Percentiles rank a stretch among this genome's conserved stretches.
Conservation (phyloP, 1,139 yeast species). For the Yamadazyma jaroonii region DNA sequence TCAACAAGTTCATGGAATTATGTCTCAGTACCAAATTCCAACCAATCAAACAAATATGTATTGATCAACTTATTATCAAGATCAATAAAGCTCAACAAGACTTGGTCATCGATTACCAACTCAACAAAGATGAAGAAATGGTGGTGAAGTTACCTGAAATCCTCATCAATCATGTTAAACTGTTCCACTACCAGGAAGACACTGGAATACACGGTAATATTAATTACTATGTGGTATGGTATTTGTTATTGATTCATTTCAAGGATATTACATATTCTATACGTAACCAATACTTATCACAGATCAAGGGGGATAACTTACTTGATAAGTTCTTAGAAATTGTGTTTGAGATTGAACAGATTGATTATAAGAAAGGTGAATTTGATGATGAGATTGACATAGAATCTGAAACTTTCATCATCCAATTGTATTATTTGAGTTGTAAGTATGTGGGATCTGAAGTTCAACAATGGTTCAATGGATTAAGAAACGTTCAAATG, state of each 20-base stretch:
- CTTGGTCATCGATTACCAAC: conserved; percentile 59
- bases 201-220: conserved; percentile 18
- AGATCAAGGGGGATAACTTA: conserved; percentile 47
- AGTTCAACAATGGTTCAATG: conserved; percentile 70
- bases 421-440: conserved; percentile 57
- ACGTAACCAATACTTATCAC: conserved; percentile 57
- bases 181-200: conserved; percentile 23
- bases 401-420: conserved; percentile 2
- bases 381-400: background rate
- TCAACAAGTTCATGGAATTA: conserved; percentile 19
- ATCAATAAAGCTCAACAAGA: conserved; percentile 49
- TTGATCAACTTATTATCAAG: conserved; percentile 30
- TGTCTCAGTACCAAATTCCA: conserved; percentile 22
- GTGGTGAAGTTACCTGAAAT: conserved; percentile 33
- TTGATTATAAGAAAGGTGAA: conserved; percentile 18
- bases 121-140: conserved; percentile 31
- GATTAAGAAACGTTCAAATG: conserved; percentile 54
- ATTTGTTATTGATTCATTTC: conserved; percentile 59
- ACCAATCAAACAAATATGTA: conserved; percentile 30
- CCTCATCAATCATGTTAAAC: conserved; percentile 24
- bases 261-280: conserved; percentile 64
- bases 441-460: conserved; percentile 64
- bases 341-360: conserved; percentile 48
- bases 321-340: conserved; percentile 48
- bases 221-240: conserved; percentile 64